These are phyloP conservation scores for Mortierella sp. DNA, from an alignment of 371 early-diverging fungal genomes.

Conservation along the genomic window DNA sequence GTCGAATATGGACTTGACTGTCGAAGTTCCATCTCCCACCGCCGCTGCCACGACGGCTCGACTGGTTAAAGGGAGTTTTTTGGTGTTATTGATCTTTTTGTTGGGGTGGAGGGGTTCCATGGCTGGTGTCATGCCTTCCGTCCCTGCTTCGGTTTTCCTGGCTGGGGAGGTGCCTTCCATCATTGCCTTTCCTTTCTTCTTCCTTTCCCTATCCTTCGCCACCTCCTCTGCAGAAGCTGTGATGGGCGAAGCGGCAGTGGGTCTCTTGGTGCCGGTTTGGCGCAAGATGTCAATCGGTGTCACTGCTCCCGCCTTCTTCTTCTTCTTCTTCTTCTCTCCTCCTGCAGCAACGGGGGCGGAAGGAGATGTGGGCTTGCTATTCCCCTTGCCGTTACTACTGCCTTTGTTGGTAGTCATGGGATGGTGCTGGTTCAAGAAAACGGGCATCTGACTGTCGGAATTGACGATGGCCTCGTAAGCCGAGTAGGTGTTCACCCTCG, in stretches of 20 bases:
- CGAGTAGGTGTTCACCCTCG: neutral
- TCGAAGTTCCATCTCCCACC: slow-evolving; percentile 3
- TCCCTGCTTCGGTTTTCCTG: neutral
- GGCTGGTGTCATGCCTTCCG: neutral
- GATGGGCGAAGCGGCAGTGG: too few species aligned
- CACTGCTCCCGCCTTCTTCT: neutral
- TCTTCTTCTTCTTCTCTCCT: neutral
- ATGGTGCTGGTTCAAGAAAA: slow-evolving; percentile 33
- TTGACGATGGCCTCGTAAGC: slow-evolving; percentile 40
- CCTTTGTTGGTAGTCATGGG: neutral
- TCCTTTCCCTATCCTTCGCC: neutral
- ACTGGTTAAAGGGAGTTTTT: neutral
- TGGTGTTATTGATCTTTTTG: neutral
- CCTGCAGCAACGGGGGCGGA: neutral
- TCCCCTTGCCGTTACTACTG: neutral
- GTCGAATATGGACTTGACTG: slow-evolving; percentile 12
- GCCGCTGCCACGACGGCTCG: neutral
- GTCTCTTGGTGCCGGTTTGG: slow-evolving; percentile 3
- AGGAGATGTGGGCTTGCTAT: neutral
- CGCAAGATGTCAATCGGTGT: neutral
- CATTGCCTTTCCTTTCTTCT: neutral
- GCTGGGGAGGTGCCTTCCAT: neutral
- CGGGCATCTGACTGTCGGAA: slow-evolving; percentile 44
- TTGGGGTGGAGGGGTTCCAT: neutral
- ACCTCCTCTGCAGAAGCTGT: neutral